Base-by-base conservation (phyloP, 495 filamentous ascomycete genomes). In the Podospora australis region DNA sequence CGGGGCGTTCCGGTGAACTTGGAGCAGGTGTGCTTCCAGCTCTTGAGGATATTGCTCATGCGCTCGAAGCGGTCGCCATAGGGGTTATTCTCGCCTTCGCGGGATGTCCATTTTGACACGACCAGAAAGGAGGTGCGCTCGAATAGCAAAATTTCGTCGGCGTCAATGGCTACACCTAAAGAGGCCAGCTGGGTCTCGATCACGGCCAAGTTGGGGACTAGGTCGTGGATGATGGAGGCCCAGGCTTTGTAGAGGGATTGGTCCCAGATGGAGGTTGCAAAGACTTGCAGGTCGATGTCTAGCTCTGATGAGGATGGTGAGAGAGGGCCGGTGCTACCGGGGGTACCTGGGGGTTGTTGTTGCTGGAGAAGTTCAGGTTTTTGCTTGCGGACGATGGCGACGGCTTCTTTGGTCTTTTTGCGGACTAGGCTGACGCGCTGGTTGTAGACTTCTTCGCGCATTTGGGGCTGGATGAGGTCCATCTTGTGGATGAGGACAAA, bases 401-500 rank as follows among this genome's bases (percentile, higher is more conserved):
- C 66, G 65, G 88, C 92, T 14, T 83, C 75, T 34, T 81, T 78
- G n/a, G 83, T 86, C 55, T 86, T 84, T 51, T 78, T 75, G 43
- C 81, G 77, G 53, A 98, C 86, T 22, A 89, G 70, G 16, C 74
- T 68, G 4, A 83, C 80, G 39, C 87, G 80, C 52, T 91, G 84
- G 46, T 87, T 79, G 67, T 92, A 95, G 50, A 96, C 79, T 30
- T 80, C 78, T 53, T 86, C 80, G 26, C 91, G 81, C 56, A 83
- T 77, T 49, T 84, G 73, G 26, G 80, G 78, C 57, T 88, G 87
- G 47, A 97, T 88, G n/a, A 98, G 79, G 65, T 98, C 92, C 84
- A 98, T 95, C 66, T 98, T 98, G 78, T 98, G 92, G 50, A 98
- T 84, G 6, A 98, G 79, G 44, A 89, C 84, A 70, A 95, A 98